Evolutionary conservation across 1,284 basidiomycete genomes (phyloP).

Genomic region (Somion occarium): DNA sequence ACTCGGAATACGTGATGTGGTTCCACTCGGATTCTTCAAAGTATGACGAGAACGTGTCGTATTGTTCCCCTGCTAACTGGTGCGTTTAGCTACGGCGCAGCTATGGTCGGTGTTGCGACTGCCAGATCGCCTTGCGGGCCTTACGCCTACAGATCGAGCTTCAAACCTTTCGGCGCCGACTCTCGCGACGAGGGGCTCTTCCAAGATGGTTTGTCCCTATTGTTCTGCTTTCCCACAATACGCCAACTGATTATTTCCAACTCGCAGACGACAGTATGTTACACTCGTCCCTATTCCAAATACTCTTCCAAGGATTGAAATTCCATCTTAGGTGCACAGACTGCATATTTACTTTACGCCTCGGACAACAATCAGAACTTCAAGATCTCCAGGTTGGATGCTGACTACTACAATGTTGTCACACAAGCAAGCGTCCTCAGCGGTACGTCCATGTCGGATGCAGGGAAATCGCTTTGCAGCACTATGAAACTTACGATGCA

Average conservation of each 20-base stretch:
- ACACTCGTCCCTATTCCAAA: background rate
- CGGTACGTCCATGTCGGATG: constrained; percentile 24
- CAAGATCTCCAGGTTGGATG: constrained; percentile 54
- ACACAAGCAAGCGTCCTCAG: constrained; percentile 42
- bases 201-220: constrained; percentile 41
- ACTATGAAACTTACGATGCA: constrained; percentile 1
- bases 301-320: background rate
- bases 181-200: constrained; percentile 59
- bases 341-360: constrained; percentile 57
- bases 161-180: constrained; percentile 53
- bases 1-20: constrained; percentile 66
- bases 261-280: constrained; percentile 37
- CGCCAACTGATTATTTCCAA: background rate
- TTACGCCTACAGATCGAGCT: constrained; percentile 51
- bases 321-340: constrained; percentile 19
- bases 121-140: constrained; percentile 57
- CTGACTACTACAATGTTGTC: constrained; percentile 54
- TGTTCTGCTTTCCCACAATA: background rate
- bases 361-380: constrained; percentile 68
- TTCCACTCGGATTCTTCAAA: constrained; percentile 63
- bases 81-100: constrained; percentile 49
- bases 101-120: constrained; percentile 58
- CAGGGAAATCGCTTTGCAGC: no score
- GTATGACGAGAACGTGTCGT: constrained; percentile 32
- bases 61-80: background rate